Percentiles rank a stretch among this genome's conserved stretches.
Conservation (phyloP, 148 eudicot genomes). For the Chenopodium suecicum region DNA sequence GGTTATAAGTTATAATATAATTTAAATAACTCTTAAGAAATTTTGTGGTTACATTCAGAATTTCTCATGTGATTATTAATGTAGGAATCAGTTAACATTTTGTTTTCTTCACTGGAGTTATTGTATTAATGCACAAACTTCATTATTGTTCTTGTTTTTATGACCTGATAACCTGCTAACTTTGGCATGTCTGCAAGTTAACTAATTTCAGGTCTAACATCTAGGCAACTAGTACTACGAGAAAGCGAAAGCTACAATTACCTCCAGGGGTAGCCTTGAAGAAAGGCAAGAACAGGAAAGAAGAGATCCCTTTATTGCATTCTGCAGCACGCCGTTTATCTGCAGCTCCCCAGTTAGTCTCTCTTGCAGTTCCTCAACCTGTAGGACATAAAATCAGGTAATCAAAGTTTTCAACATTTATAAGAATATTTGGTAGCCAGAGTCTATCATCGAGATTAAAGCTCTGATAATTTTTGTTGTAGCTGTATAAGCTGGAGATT, state of each 20-base stretch:
- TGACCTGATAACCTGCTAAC: not conserved
- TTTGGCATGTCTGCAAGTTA: not conserved
- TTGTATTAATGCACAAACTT: not conserved
- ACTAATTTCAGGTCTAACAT: not conserved
- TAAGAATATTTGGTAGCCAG: not conserved
- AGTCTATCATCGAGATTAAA: not conserved
- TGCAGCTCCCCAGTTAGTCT: constrained; percentile 64
- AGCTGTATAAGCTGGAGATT: too few species aligned
- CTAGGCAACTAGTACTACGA: not conserved
- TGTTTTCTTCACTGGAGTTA: not conserved
- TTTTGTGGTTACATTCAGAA: not conserved
- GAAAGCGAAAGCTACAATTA: constrained; percentile 9
- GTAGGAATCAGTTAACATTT: not conserved
- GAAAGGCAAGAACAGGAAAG: constrained; percentile 61
- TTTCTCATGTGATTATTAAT: not conserved
- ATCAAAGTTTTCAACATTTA: not conserved
- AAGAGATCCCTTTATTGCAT: constrained; percentile 64
- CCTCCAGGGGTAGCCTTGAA: constrained; percentile 56
- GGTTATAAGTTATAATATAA: not conserved
- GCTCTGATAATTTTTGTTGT: too few species aligned
- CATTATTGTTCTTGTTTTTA: not conserved
- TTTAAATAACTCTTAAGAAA: not conserved
- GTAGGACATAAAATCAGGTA: constrained; percentile 21
- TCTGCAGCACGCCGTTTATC: constrained; percentile 50
- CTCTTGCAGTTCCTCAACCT: constrained; percentile 74